Evolutionary conservation across 441 rosid genomes (phyloP), one percentile per base, ranked within the genome.

Genomic region (Gossypium davidsonii): DNA sequence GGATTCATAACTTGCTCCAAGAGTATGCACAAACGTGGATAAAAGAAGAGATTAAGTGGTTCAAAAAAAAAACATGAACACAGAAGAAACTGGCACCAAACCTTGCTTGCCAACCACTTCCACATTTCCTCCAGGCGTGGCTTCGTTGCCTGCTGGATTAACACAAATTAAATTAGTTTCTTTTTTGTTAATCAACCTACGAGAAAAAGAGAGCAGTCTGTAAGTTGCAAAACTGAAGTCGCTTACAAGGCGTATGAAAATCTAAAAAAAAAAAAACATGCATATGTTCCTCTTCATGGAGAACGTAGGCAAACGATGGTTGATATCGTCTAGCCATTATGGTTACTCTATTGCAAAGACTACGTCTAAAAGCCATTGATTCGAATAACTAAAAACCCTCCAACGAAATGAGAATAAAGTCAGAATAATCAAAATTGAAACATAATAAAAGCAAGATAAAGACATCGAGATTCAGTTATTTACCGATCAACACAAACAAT

Each of bases 81-180:
- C 25, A 75, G 26, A 60, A 77, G 63, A 73, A 65, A 20, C 15
- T 62, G 17, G 46, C 46, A 68, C 9, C 67, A 70, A 59, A 92
- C 96, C 88, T 82, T 84, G 46, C 75, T 79, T 75, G 79, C 73
- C 84, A 91, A 82, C 66, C 81, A 80, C 76, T 82, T 80, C 70
- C 81, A 84, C 77, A 91, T 81, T 70, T 87, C 75, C 72, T 89
- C 95, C 80, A 91, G 76, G 15, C 61, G 84, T 64, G 98, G 95
- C 77, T 72, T 85, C 83, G 91, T 60, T 31, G 88, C 80, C 97
- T 89, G 86, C 88, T 87, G 70, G 76, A 73, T 74, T 73, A 59
- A 84, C 28, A 75, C 23, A 76, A 78, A 49, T 69, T 6, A 59
- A 65, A 28, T 25, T 23, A 48, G 18, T 23, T 46, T 9, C 7